phyloP scores from a whole-genome alignment of 768 basidiomycete species.

The Russula virescens region DNA sequence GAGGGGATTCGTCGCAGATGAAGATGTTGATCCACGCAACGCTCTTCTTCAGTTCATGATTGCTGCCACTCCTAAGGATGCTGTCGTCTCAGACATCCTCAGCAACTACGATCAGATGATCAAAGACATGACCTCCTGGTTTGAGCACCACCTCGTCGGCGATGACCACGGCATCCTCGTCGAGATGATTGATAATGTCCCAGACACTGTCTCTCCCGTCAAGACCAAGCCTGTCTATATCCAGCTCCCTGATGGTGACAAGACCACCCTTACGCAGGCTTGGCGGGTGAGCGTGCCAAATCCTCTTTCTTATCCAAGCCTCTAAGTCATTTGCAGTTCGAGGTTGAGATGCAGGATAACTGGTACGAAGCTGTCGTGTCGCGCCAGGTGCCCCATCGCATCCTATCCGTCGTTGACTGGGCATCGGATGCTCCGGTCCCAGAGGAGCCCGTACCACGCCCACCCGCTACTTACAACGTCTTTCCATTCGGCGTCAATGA shows the following conservation, averaged over 20 bases:
- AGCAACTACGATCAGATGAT: constrained; percentile 46
- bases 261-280: constrained; percentile 62
- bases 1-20: constrained; percentile 8
- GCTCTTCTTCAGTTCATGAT: constrained; percentile 78
- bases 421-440: constrained; percentile 67
- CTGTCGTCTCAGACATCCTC: constrained; percentile 45
- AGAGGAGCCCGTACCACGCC: constrained; percentile 27
- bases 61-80: constrained; percentile 54
- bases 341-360: constrained; percentile 91
- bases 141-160: constrained; percentile 43
- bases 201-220: constrained; percentile 74
- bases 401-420: constrained; percentile 93
- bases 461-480: constrained; percentile 52
- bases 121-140: constrained; percentile 42
- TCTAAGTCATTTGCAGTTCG: constrained; percentile 45
- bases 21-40: constrained; percentile 36
- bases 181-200: constrained; percentile 55
- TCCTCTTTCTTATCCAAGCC: neutral
- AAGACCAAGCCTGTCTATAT: constrained; percentile 75
- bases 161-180: constrained; percentile 35
- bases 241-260: constrained; percentile 66
- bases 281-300: constrained; percentile 60
- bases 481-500: constrained; percentile 85
- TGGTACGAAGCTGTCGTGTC: constrained; percentile 93
- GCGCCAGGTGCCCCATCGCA: constrained; percentile 62